Evolutionary conservation across 495 filamentous ascomycete species (phyloP), one percentile per base, ranked within the genome.

Genomic region (Cetradonia linearis): DNA sequence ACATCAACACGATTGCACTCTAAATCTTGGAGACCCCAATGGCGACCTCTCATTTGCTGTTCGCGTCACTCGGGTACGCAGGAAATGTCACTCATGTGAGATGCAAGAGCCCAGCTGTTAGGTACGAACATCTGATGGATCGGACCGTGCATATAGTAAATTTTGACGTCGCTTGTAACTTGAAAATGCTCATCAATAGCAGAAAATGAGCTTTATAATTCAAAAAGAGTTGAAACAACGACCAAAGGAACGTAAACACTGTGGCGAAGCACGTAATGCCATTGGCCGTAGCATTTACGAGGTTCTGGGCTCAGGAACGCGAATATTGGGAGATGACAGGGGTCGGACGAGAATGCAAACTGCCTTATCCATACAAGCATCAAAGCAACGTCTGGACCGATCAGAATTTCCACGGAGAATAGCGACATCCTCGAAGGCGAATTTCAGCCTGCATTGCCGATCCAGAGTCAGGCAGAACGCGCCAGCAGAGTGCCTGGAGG

Each of bases 1-100:
- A 56, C 42, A 31, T 49, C n/a, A 34, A 28, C 2, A 58, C 52
- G 46, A 53, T 63, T 63, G 46, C 16, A 60, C 56, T 47, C 20
- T 62, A 62, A 60, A 56, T 48, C 18, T 25, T 44, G 50, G 40
- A 40, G 61, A 62, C 61, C 64, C 54, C 27, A 50, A 52, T 47
- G 50, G 31, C 20, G 64, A 36, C 64, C 64, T 61, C 37, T 54
- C 61, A 66, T 66, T 66, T 66, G 64, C 59, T 66, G 64, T 60
- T 53, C 36, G 48, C 55, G 55, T 46, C 25, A 42, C 11, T 31
- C 28, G 48, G 49, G 52, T 61, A 42, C 54, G 64, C 64, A 66
- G 44, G 56, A 56, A 50, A 23, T 60, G 46, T 57, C 58, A 58
- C 60, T 66, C 64, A 66, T 54, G 33, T 66, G 64, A 66, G 61